Percentiles rank a stretch among this genome's conserved stretches.
Evolutionary conservation across 345 rosid species (phyloP).

Genomic region (Physaria fendleri): DNA sequence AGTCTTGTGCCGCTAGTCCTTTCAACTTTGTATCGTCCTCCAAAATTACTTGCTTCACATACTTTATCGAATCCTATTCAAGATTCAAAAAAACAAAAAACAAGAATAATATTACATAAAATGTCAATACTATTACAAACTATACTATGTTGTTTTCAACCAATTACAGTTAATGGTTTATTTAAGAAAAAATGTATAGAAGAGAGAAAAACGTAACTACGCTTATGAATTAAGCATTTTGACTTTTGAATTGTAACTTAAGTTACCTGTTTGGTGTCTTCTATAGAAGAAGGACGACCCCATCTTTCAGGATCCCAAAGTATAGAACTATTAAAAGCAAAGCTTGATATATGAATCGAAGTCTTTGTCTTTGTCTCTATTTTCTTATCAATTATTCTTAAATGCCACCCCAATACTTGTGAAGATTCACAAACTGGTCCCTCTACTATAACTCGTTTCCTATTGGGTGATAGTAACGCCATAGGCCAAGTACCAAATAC

Average conservation of each 20-base stretch:
- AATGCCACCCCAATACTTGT: slow-evolving; percentile 87
- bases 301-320: slow-evolving; percentile 92
- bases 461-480: slow-evolving; percentile 62
- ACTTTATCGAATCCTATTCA: slow-evolving; percentile 73
- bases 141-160: neutral
- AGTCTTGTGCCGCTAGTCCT: slow-evolving; percentile 63
- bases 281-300: slow-evolving; percentile 72
- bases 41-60: slow-evolving; percentile 68
- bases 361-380: slow-evolving; percentile 39
- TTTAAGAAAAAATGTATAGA: neutral
- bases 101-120: neutral
- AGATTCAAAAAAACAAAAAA: neutral
- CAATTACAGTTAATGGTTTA: neutral
- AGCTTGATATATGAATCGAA: slow-evolving; percentile 56
- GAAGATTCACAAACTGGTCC: slow-evolving; percentile 83
- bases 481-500: slow-evolving; percentile 88
- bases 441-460: slow-evolving; percentile 57
- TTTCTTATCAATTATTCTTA: slow-evolving; percentile 45
- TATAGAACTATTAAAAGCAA: slow-evolving; percentile 70
- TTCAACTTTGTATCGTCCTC: slow-evolving; percentile 77
- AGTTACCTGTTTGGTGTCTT: slow-evolving; percentile 58
- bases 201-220: too few species aligned
- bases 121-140: neutral
- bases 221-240: too few species aligned
- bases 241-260: neutral